Evolutionary conservation across 2,329 filamentous ascomycete genomes (phyloP).

Genomic region (Scedosporium minutisporum): DNA sequence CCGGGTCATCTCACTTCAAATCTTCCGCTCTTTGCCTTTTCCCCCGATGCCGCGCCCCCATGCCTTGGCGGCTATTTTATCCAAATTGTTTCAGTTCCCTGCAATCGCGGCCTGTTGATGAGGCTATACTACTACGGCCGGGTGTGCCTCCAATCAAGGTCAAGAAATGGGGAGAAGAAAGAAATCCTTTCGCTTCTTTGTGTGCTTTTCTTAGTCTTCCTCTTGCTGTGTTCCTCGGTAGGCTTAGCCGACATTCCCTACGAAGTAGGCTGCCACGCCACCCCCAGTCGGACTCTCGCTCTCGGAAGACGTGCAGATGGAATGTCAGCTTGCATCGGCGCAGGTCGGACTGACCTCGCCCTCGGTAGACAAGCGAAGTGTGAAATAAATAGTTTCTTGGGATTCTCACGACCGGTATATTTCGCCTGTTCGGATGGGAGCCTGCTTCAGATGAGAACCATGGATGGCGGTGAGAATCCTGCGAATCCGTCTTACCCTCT

Average conservation of each 20-base stretch:
- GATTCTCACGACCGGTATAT: neutral
- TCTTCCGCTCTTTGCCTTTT: neutral
- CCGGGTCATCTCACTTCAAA: neutral
- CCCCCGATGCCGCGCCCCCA: neutral
- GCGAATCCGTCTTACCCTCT: too few species aligned
- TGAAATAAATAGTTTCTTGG: neutral
- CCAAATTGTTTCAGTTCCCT: conserved; percentile 4
- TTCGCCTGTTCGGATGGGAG: too few species aligned
- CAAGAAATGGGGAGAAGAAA: too few species aligned
- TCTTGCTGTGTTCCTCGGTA: neutral
- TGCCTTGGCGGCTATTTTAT: conserved; percentile 4
- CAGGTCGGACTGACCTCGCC: neutral
- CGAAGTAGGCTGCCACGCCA: neutral
- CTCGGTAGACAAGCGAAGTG: conserved; percentile 1
- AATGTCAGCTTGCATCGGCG: neutral
- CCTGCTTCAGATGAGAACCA: too few species aligned
- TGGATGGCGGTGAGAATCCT: too few species aligned
- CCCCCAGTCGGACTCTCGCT: neutral
- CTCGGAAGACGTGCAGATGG: neutral
- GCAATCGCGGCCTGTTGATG: neutral
- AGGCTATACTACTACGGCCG: neutral
- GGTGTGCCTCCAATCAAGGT: neutral
- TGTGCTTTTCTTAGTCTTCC: neutral
- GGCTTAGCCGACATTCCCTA: neutral
- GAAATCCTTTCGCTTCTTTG: neutral